phyloP scores from a whole-genome alignment of 306 rosid genomes.

The Calophaca sinica region DNA sequence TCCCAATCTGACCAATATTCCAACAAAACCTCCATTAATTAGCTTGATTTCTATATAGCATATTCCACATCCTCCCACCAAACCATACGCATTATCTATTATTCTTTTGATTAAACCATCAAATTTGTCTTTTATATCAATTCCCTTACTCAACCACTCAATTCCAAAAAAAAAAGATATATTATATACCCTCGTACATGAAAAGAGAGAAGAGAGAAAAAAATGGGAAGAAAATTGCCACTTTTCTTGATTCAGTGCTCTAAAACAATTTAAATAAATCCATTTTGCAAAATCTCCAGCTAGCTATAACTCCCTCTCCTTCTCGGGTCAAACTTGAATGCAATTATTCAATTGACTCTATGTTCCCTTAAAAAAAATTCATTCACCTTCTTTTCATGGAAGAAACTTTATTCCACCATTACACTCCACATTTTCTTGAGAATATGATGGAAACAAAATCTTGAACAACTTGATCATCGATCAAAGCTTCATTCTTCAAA shows the following conservation, averaged over 20 bases:
- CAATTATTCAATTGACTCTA: slow-evolving; percentile 39
- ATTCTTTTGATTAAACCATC: slow-evolving; percentile 22
- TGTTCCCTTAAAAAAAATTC: slow-evolving; percentile 19
- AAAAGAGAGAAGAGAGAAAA: slow-evolving; percentile 21
- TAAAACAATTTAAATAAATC: slow-evolving; percentile 44
- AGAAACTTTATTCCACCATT: slow-evolving; percentile 12
- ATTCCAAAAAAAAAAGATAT: slow-evolving; percentile 17
- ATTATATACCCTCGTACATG: slow-evolving; percentile 22
- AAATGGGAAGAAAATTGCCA: not conserved
- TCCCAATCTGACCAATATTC: slow-evolving; percentile 48
- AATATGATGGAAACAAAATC: slow-evolving; percentile 22
- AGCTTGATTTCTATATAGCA: slow-evolving; percentile 35
- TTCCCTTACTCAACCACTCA: slow-evolving; percentile 57
- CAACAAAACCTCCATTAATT: slow-evolving; percentile 53
- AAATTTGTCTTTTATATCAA: slow-evolving; percentile 44
- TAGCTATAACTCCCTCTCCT: slow-evolving; percentile 33
- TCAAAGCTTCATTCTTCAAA: slow-evolving; percentile 7
- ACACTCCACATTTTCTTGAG: slow-evolving; percentile 40
- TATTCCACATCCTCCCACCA: slow-evolving; percentile 50
- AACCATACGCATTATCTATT: slow-evolving; percentile 50
- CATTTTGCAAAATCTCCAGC: slow-evolving; percentile 23
- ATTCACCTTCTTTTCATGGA: slow-evolving; percentile 43
- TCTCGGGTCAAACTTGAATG: slow-evolving; percentile 40
- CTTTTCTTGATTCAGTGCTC: slow-evolving; percentile 29
- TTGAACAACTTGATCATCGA: slow-evolving; percentile 27